Evolutionary conservation across 768 basidiomycete species (phyloP).

Genomic region (Mycena filopes): DNA sequence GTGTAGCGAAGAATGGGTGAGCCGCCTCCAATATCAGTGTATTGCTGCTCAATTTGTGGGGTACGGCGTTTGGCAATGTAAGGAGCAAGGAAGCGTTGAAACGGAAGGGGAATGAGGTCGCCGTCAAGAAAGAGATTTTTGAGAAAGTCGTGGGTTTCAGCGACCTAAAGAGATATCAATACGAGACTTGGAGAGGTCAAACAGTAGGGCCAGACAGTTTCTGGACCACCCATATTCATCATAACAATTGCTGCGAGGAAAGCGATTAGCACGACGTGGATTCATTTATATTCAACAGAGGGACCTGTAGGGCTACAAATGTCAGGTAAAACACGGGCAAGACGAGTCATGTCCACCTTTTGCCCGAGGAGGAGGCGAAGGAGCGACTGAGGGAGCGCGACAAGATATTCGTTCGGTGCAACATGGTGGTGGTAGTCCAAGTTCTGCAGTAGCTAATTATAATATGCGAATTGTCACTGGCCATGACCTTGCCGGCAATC

Average conservation of each 20-base stretch:
- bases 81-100: conserved; percentile 89
- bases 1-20: conserved; percentile 96
- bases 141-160: conserved; percentile 93
- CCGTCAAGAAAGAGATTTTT: conserved; percentile 91
- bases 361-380: conserved; percentile 55
- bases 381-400: conserved; percentile 49
- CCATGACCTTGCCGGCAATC: too few species aligned
- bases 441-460: too few species aligned
- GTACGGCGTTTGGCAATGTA: conserved; percentile 89
- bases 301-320: conserved; percentile 70
- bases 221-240: conserved; percentile 99
- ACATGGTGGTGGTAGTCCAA: conserved; percentile 25
- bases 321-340: conserved; percentile 27
- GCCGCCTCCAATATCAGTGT: conserved; percentile 94
- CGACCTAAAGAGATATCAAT: conserved; percentile 63
- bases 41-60: conserved; percentile 94
- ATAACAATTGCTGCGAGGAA: conserved; percentile 79
- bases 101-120: conserved; percentile 95
- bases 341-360: conserved; percentile 51
- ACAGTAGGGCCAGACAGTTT: conserved; percentile 67
- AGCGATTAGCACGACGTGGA: conserved; percentile 28
- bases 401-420: conserved; percentile 31
- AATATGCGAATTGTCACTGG: too few species aligned
- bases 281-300: conserved; percentile 9
- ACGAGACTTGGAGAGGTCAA: conserved; percentile 11